A percentile compares a stretch with the other conserved stretches of the same genome.
Evolutionary conservation across 805 yeast species (phyloP).

Genomic region (Lipomyces starkeyi): DNA sequence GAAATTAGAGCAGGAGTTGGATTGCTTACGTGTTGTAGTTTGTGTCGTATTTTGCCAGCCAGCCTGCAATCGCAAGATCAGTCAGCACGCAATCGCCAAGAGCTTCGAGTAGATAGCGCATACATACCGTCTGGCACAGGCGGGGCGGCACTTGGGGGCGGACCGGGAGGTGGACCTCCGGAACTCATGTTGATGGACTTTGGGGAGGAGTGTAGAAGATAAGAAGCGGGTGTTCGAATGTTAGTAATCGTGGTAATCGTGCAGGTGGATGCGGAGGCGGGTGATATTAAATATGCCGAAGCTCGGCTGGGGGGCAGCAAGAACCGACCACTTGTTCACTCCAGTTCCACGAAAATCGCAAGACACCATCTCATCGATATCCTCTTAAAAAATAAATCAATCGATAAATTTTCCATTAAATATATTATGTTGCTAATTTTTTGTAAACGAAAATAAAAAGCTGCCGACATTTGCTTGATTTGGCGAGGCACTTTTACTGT

Average conservation of each 20-base stretch:
- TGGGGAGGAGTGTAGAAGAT: not conserved
- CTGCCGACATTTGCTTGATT: no score
- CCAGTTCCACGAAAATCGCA: no score
- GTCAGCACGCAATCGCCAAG: slow-evolving; percentile 4
- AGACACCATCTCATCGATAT: no score
- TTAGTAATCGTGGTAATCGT: not conserved
- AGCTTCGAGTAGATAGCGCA: not conserved
- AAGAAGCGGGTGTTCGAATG: not conserved
- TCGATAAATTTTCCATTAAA: no score
- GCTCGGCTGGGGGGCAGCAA: no score
- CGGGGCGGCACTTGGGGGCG: slow-evolving; percentile 30
- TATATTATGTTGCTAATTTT: no score
- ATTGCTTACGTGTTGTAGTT: slow-evolving; percentile 59
- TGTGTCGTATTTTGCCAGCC: slow-evolving; percentile 42
- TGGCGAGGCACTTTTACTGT: no score
- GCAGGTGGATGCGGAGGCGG: not conserved
- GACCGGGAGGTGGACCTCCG: slow-evolving; percentile 30
- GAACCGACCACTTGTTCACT: no score
- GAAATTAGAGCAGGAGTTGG: not conserved
- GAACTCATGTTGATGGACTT: slow-evolving; percentile 12
- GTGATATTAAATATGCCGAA: no score
- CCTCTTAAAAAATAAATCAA: no score
- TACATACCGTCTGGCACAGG: slow-evolving; percentile 34
- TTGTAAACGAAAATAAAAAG: no score
- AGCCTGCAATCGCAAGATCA: slow-evolving; percentile 19